A percentile compares a stretch with the other conserved stretches of the same genome.
Conservation (phyloP, 768 basidiomycete species). For the Plicaturopsis crispa region DNA sequence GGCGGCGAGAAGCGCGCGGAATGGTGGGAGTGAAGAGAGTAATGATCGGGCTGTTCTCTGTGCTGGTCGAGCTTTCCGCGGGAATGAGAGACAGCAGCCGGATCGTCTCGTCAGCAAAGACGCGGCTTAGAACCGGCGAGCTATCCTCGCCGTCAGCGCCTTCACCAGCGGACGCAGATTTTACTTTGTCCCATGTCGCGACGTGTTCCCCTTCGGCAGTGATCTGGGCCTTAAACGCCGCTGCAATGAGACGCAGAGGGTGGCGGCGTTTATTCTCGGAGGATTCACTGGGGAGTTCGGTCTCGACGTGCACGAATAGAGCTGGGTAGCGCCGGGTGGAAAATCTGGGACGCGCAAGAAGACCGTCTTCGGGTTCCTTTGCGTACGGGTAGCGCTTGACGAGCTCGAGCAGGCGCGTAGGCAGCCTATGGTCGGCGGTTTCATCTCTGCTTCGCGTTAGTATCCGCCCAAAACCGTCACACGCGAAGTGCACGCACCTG, state of each 20-base stretch:
- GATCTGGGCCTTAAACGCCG: conserved; percentile 46
- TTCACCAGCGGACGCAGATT: conserved; percentile 28
- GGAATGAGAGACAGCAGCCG: conserved; percentile 41
- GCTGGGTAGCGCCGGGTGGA: conserved; percentile 60
- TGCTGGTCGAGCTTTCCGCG: conserved; percentile 24
- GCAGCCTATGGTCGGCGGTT: conserved; percentile 45
- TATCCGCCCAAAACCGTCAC: conserved; percentile 1
- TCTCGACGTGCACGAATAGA: conserved; percentile 59
- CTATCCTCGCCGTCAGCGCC: conserved; percentile 24
- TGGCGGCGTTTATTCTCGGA: conserved; percentile 35
- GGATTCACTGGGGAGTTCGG: conserved; percentile 32
- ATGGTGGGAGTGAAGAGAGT: conserved; percentile 26
- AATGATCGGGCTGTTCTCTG: conserved; percentile 15
- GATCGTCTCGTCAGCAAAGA: conserved; percentile 68
- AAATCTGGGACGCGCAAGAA: conserved; percentile 59
- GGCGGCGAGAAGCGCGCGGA: conserved; percentile 23
- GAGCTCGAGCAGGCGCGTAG: conserved; percentile 63
- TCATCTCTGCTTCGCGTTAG: conserved; percentile 42
- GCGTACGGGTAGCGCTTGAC: conserved; percentile 63
- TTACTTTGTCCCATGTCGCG: conserved; percentile 50
- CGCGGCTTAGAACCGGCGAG: conserved; percentile 33
- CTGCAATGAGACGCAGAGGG: conserved; percentile 51
- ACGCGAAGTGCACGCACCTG: conserved; percentile 37
- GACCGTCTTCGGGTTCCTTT: conserved; percentile 26
- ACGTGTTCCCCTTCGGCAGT: conserved; percentile 25